A percentile compares a stretch with the other conserved stretches of the same genome.
phyloP scores from a whole-genome alignment of 2,329 filamentous ascomycete genomes.

The Emergomyces orientalis region DNA sequence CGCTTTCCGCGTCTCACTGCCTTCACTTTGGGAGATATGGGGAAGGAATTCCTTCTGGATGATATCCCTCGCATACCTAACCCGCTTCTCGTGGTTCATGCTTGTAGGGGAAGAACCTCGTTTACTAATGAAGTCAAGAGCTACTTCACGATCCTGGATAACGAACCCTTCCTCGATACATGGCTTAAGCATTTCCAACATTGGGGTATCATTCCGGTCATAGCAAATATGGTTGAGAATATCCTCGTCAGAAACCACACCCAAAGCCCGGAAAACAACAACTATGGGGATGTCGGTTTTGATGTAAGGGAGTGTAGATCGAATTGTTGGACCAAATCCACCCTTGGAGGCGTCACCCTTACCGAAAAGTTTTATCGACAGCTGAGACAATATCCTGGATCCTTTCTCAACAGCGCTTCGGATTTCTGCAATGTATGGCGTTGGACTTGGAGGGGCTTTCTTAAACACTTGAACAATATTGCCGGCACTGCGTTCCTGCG shows the following conservation, averaged over 20 bases:
- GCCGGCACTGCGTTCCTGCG: conserved; percentile 91
- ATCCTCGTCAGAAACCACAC: conserved; percentile 93
- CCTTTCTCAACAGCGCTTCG: conserved; percentile 94
- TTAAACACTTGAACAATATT: conserved; percentile 99
- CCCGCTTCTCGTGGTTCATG: conserved; percentile 73
- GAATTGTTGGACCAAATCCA: conserved; percentile 77
- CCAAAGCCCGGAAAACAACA: conserved; percentile 89
- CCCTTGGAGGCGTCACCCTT: conserved; percentile 74
- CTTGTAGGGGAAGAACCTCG: conserved; percentile 65
- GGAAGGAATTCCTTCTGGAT: conserved; percentile 94
- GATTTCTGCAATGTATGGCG: conserved; percentile 90
- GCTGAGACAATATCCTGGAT: conserved; percentile 83
- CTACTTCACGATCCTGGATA: conserved; percentile 89
- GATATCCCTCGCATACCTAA: conserved; percentile 85
- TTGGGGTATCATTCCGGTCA: conserved; percentile 86
- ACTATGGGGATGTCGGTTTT: conserved; percentile 89
- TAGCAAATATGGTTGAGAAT: conserved; percentile 98
- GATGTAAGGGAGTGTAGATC: conserved; percentile 85
- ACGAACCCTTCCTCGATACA: conserved; percentile 96
- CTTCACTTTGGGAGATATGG: conserved; percentile 90
- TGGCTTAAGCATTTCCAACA: conserved; percentile 94
- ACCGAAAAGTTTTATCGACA: conserved; percentile 80
- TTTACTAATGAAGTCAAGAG: conserved; percentile 90
- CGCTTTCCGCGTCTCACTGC: conserved; percentile 89
- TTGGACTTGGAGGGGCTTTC: conserved; percentile 86